Percentiles rank a stretch among this genome's conserved stretches.
Conservation (phyloP, 2,329 filamentous ascomycete species). For the Sordariomycetes sp. region DNA sequence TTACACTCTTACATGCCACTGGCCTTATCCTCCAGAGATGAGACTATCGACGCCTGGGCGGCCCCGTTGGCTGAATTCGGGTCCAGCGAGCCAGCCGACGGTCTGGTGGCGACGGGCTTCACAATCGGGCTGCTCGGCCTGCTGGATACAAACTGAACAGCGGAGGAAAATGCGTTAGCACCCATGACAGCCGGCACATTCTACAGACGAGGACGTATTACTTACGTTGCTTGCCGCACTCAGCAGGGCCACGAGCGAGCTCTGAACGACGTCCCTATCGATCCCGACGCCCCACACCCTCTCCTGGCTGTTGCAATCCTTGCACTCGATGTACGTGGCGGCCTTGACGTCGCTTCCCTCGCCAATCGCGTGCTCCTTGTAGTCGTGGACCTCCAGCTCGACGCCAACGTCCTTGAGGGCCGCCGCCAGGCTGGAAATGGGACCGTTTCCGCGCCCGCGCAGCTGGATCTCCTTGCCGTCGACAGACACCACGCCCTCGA, state of each 20-base stretch:
- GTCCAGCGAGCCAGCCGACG: no score
- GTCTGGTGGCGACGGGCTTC: no score
- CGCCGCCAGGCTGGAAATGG: constrained; percentile 78
- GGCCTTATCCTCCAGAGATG: constrained; percentile 27
- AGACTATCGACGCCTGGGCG: constrained; percentile 14
- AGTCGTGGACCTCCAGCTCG: constrained; percentile 82
- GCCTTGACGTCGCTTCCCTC: constrained; percentile 75
- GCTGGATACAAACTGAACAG: no score
- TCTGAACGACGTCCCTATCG: constrained; percentile 86
- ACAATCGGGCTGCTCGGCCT: no score
- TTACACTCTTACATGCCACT: constrained; percentile 21
- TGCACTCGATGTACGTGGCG: constrained; percentile 92
- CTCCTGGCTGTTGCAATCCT: constrained; percentile 51
- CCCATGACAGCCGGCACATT: constrained; percentile 10
- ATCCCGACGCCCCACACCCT: constrained; percentile 87
- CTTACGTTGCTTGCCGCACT: constrained; percentile 79
- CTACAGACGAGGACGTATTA: constrained; percentile 11
- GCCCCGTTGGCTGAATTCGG: neutral
- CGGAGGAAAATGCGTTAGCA: constrained; percentile 27
- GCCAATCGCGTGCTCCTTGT: constrained; percentile 93
- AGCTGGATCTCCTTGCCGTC: constrained; percentile 73
- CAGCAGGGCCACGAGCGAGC: constrained; percentile 75
- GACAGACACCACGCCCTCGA: constrained; percentile 74
- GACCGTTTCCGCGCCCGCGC: constrained; percentile 75
- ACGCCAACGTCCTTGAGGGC: constrained; percentile 71